A percentile compares a stretch with the other conserved stretches of the same genome.
phyloP scores from a whole-genome alignment of 495 filamentous ascomycete species.

The Podospora pseudoanserina region DNA sequence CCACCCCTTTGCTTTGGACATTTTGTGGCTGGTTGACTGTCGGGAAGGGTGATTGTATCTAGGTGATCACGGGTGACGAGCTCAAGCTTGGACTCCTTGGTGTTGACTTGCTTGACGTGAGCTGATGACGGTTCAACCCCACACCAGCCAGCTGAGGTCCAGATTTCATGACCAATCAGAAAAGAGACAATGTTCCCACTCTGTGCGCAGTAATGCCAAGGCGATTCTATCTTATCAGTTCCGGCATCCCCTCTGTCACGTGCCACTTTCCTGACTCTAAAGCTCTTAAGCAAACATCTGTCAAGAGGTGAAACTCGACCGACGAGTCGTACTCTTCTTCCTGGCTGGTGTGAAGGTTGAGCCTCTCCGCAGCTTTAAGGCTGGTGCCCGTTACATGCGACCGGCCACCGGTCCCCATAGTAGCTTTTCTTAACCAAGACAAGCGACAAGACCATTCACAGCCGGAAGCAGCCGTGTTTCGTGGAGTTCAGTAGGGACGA shows the following conservation, averaged over 20 bases:
- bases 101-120: not conserved
- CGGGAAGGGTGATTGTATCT: not conserved
- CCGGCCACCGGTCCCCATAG: not conserved
- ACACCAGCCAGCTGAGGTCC: not conserved
- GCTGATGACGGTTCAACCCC: conserved; percentile 4
- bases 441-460: not conserved
- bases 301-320: not conserved
- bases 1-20: conserved; percentile 31
- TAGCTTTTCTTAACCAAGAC: not conserved
- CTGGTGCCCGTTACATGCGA: not conserved
- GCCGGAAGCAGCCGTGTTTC: not conserved
- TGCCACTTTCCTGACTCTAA: not conserved
- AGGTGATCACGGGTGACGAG: not conserved
- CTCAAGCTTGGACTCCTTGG: not conserved
- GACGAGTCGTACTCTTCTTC: not conserved
- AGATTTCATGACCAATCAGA: not conserved
- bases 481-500: no score
- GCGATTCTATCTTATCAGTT: not conserved
- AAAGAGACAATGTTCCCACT: not conserved
- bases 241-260: not conserved
- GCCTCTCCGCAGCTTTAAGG: not conserved
- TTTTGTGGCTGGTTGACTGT: conserved; percentile 20
- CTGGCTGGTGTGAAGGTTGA: not conserved
- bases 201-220: not conserved
- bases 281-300: not conserved